Evolutionary conservation across 108 stramenopile genomes (phyloP).

Genomic region (Stephanodiscus triporus): DNA sequence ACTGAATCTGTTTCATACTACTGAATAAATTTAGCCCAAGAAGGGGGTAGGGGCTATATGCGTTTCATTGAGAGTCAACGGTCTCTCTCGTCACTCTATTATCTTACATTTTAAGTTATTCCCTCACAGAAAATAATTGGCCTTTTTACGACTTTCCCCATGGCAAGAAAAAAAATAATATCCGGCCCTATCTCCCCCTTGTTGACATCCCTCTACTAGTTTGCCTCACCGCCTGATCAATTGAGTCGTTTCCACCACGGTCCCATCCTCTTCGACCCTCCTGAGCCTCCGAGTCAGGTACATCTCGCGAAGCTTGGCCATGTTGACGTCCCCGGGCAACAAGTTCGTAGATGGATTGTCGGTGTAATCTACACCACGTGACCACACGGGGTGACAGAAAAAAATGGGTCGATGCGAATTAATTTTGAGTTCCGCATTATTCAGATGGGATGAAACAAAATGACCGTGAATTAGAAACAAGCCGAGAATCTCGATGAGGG

Average conservation of each 20-base stretch:
- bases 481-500: neutral
- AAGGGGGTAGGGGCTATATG: no score
- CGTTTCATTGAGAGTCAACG: no score
- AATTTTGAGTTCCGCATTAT: neutral
- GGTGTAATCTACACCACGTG: constrained; percentile 2
- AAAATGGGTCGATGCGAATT: neutral
- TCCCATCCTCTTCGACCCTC: neutral
- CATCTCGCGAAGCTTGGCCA: constrained; percentile 20
- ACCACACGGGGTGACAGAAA: neutral
- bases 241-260: neutral
- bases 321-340: constrained; percentile 27
- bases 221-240: neutral
- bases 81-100: no score
- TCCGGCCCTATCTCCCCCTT: no score
- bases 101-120: no score
- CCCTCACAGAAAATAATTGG: no score
- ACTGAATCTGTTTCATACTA: no score
- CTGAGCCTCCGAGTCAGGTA: constrained; percentile 14
- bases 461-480: neutral
- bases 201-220: neutral
- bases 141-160: no score
- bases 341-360: constrained; percentile 8
- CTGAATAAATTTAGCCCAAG: no score
- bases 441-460: no score
- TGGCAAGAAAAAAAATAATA: no score